Evolutionary conservation across 495 filamentous ascomycete species (phyloP).

Genomic region (Massariosphaeria phaeospora): DNA sequence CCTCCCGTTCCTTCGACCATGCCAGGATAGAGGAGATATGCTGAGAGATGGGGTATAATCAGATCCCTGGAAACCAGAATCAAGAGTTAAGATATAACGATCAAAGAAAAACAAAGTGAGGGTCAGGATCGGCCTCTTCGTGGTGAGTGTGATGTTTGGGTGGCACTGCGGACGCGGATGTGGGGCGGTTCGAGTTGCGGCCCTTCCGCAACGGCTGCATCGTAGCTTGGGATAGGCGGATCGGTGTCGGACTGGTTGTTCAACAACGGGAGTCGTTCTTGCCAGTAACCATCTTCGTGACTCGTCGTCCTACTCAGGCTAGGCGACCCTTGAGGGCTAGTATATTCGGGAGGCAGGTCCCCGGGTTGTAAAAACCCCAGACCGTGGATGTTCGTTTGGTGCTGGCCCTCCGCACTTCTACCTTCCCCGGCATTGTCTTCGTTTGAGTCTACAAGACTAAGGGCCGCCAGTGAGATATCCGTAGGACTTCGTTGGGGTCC

Average conservation of each 20-base stretch:
- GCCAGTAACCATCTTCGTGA: constrained; percentile 21
- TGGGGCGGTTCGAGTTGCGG: constrained; percentile 8
- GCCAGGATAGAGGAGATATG: constrained; percentile 18
- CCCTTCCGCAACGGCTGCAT: constrained; percentile 32
- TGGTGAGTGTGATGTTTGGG: constrained; percentile 25
- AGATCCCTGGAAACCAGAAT: constrained; percentile 1
- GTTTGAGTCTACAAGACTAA: constrained; percentile 64
- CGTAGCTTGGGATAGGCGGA: constrained; percentile 41
- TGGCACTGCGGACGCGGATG: constrained; percentile 32
- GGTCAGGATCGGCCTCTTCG: constrained; percentile 10
- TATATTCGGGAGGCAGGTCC: constrained; percentile 43
- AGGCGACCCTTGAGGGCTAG: constrained; percentile 37
- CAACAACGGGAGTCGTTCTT: constrained; percentile 18
- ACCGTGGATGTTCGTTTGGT: constrained; percentile 19
- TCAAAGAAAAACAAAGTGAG: background rate
- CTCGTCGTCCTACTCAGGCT: constrained; percentile 7
- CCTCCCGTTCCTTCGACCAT: background rate
- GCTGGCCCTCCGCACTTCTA: constrained; percentile 48
- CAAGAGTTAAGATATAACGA: background rate
- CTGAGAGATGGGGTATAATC: constrained; percentile 31
- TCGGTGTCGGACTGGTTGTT: constrained; percentile 5
- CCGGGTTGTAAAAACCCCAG: constrained; percentile 33
- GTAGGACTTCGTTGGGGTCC: constrained; percentile 90
- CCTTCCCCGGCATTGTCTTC: constrained; percentile 65
- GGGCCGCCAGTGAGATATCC: constrained; percentile 84